Conservation (phyloP, 2,329 filamentous ascomycete species). For the Albophoma yamanashiensis region DNA sequence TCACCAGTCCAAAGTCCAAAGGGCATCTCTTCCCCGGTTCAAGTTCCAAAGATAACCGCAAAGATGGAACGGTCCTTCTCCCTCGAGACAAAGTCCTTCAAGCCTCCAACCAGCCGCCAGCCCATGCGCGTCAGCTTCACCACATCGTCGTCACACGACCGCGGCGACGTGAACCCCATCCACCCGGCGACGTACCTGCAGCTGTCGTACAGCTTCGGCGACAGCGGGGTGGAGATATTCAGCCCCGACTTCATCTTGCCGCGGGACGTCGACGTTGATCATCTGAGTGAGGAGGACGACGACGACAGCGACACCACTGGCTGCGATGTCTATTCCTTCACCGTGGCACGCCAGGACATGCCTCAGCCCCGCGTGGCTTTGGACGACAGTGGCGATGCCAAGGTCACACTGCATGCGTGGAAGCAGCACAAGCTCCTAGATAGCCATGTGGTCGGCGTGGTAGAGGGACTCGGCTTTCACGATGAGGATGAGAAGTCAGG, state of each 20-base stretch:
- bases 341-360: neutral
- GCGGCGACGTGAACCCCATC: conserved; percentile 2
- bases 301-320: neutral
- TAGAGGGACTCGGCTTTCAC: neutral
- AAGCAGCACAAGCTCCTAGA: neutral
- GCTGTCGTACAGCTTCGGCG: conserved; percentile 5
- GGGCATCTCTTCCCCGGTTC: too few relatives aligned
- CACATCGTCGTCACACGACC: neutral
- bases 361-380: neutral
- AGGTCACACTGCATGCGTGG: conserved; percentile 3
- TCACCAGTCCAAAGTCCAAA: too few relatives aligned
- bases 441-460: conserved; percentile 1
- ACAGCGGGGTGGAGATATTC: neutral
- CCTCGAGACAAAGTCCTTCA: neutral
- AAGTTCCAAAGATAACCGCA: too few relatives aligned
- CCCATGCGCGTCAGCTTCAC: conserved; percentile 4
- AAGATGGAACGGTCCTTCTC: neutral
- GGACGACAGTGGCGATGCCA: neutral
- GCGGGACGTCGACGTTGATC: neutral
- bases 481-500: neutral
- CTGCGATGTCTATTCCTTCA: neutral
- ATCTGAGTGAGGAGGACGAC: neutral
- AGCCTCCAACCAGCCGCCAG: neutral
- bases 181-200: conserved; percentile 5
- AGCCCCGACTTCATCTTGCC: neutral